Conservation (phyloP, 768 basidiomycete species). For the Tricholoma matsutake region DNA sequence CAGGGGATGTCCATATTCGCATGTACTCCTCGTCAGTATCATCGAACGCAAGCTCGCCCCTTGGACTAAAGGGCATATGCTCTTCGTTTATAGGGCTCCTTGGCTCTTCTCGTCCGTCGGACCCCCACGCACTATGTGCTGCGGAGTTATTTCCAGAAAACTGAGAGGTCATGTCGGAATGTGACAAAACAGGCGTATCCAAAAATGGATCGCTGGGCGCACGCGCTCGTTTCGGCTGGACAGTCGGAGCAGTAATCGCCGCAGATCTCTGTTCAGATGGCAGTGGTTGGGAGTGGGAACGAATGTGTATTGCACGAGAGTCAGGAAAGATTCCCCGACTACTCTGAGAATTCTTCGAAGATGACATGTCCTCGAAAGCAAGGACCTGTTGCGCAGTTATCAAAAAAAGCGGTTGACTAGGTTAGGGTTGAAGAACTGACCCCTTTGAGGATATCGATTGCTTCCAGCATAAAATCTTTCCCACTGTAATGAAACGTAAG, state of each 20-base stretch:
- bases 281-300: conserved; percentile 55
- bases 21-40: conserved; percentile 48
- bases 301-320: conserved; percentile 44
- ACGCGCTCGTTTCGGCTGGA: conserved; percentile 60
- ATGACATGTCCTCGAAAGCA: conserved; percentile 71
- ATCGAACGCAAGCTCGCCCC: conserved; percentile 27
- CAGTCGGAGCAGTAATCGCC: conserved; percentile 40
- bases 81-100: conserved; percentile 34
- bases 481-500: conserved; percentile 51
- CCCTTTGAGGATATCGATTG: conserved; percentile 87
- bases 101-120: conserved; percentile 39
- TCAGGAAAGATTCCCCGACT: conserved; percentile 32
- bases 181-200: conserved; percentile 62
- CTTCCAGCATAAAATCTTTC: conserved; percentile 92
- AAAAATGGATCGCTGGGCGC: conserved; percentile 80
- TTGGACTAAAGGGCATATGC: conserved; percentile 32
- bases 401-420: conserved; percentile 6
- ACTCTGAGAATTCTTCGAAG: conserved; percentile 34
- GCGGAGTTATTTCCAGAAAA: conserved; percentile 34
- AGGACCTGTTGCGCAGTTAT: conserved; percentile 32
- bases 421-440: conserved; percentile 41
- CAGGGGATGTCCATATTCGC: conserved; percentile 80
- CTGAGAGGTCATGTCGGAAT: conserved; percentile 52
- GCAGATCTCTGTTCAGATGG: conserved; percentile 40
- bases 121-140: conserved; percentile 26